phyloP scores from a whole-genome alignment of 495 filamentous ascomycete genomes.

The Penicillium malachiteum region DNA sequence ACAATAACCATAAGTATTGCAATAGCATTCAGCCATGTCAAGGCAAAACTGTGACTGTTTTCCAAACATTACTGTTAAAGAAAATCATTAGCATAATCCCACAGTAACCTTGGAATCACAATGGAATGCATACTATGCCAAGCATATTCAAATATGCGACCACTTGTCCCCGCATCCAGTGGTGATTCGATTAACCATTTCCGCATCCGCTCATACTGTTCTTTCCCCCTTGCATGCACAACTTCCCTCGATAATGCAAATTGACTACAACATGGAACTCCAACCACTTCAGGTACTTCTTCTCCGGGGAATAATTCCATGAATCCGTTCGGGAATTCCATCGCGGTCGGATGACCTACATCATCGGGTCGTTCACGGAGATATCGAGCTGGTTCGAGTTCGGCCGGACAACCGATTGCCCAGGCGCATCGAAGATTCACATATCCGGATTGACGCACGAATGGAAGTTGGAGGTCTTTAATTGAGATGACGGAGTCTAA shows the following conservation, averaged over 20 bases:
- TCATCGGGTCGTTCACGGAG: constrained; percentile 23
- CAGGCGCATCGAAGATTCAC: constrained; percentile 49
- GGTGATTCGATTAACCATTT: constrained; percentile 61
- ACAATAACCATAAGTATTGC: constrained; percentile 38
- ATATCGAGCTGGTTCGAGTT: constrained; percentile 29
- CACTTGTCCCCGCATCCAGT: constrained; percentile 52
- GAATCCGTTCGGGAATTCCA: constrained; percentile 29
- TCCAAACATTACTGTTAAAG: constrained; percentile 25
- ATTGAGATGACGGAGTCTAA: constrained; percentile 28
- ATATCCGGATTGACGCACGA: constrained; percentile 40
- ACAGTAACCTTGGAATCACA: background rate
- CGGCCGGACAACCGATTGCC: constrained; percentile 42
- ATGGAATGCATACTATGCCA: constrained; percentile 58
- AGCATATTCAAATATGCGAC: constrained; percentile 65
- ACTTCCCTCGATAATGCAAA: constrained; percentile 60
- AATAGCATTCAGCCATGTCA: constrained; percentile 37
- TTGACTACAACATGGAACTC: constrained; percentile 63
- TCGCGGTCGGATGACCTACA: constrained; percentile 15
- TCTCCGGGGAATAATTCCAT: constrained; percentile 40
- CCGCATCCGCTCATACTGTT: constrained; percentile 53
- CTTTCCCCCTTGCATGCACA: constrained; percentile 40
- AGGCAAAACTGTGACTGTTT: constrained; percentile 32
- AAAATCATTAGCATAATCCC: constrained; percentile 4
- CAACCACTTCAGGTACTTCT: constrained; percentile 30
- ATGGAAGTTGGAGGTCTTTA: constrained; percentile 21